Conservation (phyloP, 495 filamentous ascomycete genomes). For the Penicillium cataractarum region DNA sequence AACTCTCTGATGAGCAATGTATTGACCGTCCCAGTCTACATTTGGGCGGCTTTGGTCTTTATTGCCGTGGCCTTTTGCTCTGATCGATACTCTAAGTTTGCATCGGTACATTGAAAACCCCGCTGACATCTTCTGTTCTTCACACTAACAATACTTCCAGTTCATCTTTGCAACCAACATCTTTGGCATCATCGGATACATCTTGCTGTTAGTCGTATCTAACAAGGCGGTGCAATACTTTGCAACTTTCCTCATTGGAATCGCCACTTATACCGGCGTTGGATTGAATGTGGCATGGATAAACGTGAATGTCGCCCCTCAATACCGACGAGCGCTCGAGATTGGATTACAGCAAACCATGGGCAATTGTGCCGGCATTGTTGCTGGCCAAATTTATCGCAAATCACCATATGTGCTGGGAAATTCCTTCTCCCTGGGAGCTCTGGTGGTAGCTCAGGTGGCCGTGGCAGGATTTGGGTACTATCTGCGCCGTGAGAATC, state of each 20-base stretch:
- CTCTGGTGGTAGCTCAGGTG: slow-evolving; percentile 44
- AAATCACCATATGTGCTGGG: slow-evolving; percentile 54
- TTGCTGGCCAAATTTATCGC: slow-evolving; percentile 57
- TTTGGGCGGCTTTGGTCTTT: slow-evolving; percentile 46
- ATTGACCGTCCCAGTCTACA: slow-evolving; percentile 50
- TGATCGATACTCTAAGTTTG: slow-evolving; percentile 44
- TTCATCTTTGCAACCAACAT: slow-evolving; percentile 49
- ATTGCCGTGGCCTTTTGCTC: slow-evolving; percentile 46
- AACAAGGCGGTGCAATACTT: slow-evolving; percentile 55
- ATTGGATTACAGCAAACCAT: slow-evolving; percentile 62
- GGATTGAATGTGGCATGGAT: slow-evolving; percentile 60
- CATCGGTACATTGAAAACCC: slow-evolving; percentile 26
- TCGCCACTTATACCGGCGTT: slow-evolving; percentile 53
- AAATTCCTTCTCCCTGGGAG: slow-evolving; percentile 51
- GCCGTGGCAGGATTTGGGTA: slow-evolving; percentile 39
- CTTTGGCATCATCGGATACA: slow-evolving; percentile 55
- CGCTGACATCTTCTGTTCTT: neutral
- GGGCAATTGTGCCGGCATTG: slow-evolving; percentile 59
- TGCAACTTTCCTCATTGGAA: slow-evolving; percentile 56
- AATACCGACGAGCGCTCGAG: slow-evolving; percentile 57
- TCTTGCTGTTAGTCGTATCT: slow-evolving; percentile 48
- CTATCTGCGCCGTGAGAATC: slow-evolving; percentile 48
- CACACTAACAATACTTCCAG: slow-evolving; percentile 11
- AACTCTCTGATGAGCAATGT: slow-evolving; percentile 50
- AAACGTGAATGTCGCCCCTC: slow-evolving; percentile 60